These are phyloP conservation scores for Colletotrichum melonis DNA, from an alignment of 2,329 filamentous ascomycete genomes.

Conservation along the genomic window DNA sequence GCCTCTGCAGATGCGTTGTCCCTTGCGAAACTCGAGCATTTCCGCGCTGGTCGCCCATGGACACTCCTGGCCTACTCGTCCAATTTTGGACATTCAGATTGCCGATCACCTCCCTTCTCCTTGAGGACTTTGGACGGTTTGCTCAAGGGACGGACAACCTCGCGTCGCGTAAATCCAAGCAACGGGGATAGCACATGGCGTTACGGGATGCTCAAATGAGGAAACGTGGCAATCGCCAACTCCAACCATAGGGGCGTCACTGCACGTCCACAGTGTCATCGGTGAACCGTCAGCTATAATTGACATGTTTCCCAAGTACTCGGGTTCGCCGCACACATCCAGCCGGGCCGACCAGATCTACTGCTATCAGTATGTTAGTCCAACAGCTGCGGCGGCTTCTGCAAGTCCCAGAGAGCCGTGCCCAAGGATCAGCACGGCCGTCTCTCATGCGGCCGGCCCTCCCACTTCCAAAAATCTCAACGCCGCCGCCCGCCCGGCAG, in stretches of 20 bases:
- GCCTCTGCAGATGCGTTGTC: not conserved
- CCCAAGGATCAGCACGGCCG: slow-evolving; percentile 1
- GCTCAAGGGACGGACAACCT: no score
- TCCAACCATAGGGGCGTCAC: not conserved
- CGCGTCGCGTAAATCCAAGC: not conserved
- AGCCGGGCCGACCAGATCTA: not conserved
- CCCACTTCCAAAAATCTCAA: not conserved
- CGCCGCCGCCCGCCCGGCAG: not conserved
- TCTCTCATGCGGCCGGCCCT: slow-evolving; percentile 11
- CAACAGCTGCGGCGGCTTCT: not conserved
- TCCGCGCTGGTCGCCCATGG: not conserved
- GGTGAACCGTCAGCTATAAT: not conserved
- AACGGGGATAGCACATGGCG: not conserved
- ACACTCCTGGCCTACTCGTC: not conserved
- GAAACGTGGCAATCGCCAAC: not conserved
- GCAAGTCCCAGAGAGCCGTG: slow-evolving; percentile 1
- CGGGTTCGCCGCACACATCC: not conserved
- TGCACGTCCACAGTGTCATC: not conserved
- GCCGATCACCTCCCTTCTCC: not conserved
- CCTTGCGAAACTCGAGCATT: not conserved
- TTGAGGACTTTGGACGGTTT: not conserved
- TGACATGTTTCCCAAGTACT: not conserved
- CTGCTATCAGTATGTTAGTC: not conserved
- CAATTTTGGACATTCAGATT: not conserved
- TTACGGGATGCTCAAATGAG: not conserved